phyloP scores from a whole-genome alignment of 495 filamentous ascomycete species.

The Astrocystis sublimbata region DNA sequence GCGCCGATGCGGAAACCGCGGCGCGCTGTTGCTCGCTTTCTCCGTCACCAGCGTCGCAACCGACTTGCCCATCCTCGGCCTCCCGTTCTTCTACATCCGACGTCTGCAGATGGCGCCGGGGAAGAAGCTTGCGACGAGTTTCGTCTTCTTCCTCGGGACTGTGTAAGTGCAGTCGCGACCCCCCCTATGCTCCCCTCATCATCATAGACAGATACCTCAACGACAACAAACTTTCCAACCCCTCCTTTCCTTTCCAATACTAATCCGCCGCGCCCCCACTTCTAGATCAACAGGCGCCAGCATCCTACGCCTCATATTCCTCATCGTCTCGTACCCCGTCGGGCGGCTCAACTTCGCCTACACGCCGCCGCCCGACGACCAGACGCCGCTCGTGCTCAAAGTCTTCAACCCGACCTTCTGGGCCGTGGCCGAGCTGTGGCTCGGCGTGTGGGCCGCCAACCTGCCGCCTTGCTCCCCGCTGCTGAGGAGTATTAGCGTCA shows the following conservation, averaged over 20 bases:
- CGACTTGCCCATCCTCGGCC: conserved; percentile 3
- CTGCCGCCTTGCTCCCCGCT: conserved; percentile 14
- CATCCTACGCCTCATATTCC: conserved; percentile 16
- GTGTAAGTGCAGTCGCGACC: not conserved
- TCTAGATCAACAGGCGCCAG: conserved; percentile 13
- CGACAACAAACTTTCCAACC: too few species aligned
- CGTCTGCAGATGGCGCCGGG: conserved; percentile 11
- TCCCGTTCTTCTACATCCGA: conserved; percentile 14
- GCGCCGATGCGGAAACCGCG: conserved; percentile 11
- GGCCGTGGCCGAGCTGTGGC: conserved; percentile 7
- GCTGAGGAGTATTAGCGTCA: not conserved
- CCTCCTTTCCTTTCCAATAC: not conserved
- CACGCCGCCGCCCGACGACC: conserved; percentile 1
- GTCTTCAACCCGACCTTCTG: conserved; percentile 15
- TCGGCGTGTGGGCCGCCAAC: conserved; percentile 13
- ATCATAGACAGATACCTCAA: too few species aligned
- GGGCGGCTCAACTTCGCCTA: conserved; percentile 16
- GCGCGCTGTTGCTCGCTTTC: conserved; percentile 10
- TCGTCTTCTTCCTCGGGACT: conserved; percentile 11
- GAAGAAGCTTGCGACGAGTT: conserved; percentile 9
- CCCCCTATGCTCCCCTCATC: not conserved
- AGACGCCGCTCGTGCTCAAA: conserved; percentile 13
- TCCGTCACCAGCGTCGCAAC: conserved; percentile 16
- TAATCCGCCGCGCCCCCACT: not conserved
- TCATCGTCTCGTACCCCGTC: conserved; percentile 10